These are phyloP conservation scores for Aspergillus udagawae DNA, from an alignment of 2,329 filamentous ascomycete genomes.

Conservation along the genomic window DNA sequence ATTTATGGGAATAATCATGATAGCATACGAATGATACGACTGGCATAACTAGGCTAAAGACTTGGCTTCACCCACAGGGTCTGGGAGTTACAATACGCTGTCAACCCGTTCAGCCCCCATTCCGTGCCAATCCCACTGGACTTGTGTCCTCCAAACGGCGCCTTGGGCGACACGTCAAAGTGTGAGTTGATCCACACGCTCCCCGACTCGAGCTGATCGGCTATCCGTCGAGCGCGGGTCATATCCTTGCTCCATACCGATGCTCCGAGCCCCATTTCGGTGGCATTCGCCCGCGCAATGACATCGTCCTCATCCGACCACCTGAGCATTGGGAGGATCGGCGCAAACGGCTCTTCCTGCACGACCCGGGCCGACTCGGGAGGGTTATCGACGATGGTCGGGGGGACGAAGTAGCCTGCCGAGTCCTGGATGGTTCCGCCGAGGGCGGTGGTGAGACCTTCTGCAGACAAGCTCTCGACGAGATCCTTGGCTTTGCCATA, in stretches of 20 bases:
- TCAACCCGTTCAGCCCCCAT: conserved; percentile 40
- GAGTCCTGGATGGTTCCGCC: conserved; percentile 45
- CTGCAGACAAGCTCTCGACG: conserved; percentile 53
- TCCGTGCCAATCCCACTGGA: conserved; percentile 50
- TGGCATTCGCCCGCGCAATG: conserved; percentile 52
- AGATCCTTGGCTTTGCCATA: conserved; percentile 57
- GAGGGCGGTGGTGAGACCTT: conserved; percentile 50
- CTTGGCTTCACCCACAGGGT: conserved; percentile 28
- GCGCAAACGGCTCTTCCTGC: conserved; percentile 59
- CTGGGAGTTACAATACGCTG: conserved; percentile 39
- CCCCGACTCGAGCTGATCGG: conserved; percentile 53
- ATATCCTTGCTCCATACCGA: conserved; percentile 57
- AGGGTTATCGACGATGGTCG: conserved; percentile 57
- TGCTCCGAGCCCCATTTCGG: conserved; percentile 52
- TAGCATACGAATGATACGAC: background rate
- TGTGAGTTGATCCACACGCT: conserved; percentile 58
- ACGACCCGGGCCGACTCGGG: conserved; percentile 54
- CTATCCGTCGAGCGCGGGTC: conserved; percentile 49
- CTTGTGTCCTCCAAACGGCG: conserved; percentile 51
- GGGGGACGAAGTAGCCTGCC: conserved; percentile 55
- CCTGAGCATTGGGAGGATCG: conserved; percentile 59
- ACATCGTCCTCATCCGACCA: conserved; percentile 61
- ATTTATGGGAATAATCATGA: background rate
- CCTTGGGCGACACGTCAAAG: conserved; percentile 24
- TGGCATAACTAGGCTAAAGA: background rate